Conservation (phyloP, 345 rosid genomes). For the Leavenworthia alabamica region DNA sequence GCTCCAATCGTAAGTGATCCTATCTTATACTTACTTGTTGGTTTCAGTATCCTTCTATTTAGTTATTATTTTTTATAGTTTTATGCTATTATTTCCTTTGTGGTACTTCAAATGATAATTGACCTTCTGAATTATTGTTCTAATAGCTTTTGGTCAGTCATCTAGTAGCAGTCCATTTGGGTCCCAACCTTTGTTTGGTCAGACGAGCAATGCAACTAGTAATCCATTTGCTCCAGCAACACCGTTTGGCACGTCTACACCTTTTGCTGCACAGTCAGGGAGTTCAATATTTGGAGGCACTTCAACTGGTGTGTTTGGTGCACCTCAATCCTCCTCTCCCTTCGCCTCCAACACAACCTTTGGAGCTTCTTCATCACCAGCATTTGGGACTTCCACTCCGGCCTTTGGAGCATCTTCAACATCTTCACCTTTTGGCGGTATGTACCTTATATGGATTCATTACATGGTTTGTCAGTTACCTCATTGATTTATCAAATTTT, state of each 20-base stretch:
- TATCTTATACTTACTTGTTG: not conserved
- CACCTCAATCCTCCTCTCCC: constrained; percentile 62
- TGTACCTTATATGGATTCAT: constrained; percentile 10
- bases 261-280: constrained; percentile 79
- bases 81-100: not conserved
- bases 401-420: constrained; percentile 69
- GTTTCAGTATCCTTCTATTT: not conserved
- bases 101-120: not conserved
- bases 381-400: constrained; percentile 64
- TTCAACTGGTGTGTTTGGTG: constrained; percentile 86
- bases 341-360: constrained; percentile 60
- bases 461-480: not conserved
- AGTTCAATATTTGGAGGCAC: constrained; percentile 78
- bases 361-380: constrained; percentile 70
- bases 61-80: not conserved
- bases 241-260: constrained; percentile 64
- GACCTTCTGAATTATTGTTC: not conserved
- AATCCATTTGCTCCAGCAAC: constrained; percentile 74
- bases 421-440: constrained; percentile 82
- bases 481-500: constrained; percentile 3
- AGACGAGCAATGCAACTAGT: constrained; percentile 50
- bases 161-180: constrained; percentile 68
- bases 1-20: constrained; percentile 44
- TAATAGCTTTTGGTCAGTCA: constrained; percentile 81
- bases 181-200: constrained; percentile 72